Evolutionary conservation across 2,329 filamentous ascomycete species (phyloP).

Genomic region (Orbilia javanica): DNA sequence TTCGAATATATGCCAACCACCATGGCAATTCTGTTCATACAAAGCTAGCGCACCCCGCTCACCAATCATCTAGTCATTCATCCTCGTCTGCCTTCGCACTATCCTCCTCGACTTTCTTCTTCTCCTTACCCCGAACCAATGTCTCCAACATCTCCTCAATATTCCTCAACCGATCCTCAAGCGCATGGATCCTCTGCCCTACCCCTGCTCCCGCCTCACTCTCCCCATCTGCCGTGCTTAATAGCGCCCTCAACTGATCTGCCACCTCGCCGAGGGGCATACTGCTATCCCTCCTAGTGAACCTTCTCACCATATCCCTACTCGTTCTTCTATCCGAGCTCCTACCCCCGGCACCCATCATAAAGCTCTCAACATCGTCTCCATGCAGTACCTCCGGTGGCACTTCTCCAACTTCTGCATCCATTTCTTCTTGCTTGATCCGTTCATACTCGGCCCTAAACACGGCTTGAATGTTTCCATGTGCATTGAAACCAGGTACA

Average conservation of each 20-base stretch:
- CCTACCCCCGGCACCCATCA: conserved; percentile 16
- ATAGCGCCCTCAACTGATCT: conserved; percentile 42
- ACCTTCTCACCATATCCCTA: conserved; percentile 19
- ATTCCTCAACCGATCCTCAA: conserved; percentile 53
- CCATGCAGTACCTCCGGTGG: conserved; percentile 1
- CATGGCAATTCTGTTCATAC: not conserved
- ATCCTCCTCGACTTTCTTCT: conserved; percentile 32
- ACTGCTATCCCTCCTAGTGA: conserved; percentile 46
- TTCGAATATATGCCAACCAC: not conserved
- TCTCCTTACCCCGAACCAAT: conserved; percentile 32
- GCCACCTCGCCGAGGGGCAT: conserved; percentile 54
- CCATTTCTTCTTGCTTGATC: conserved; percentile 43
- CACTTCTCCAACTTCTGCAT: conserved; percentile 23
- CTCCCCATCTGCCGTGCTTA: conserved; percentile 51
- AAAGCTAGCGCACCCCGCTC: not conserved
- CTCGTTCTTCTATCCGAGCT: conserved; percentile 9
- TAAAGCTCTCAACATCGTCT: conserved; percentile 32
- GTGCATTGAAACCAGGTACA: conserved; percentile 51
- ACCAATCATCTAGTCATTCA: conserved; percentile 28
- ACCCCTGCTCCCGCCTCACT: conserved; percentile 34
- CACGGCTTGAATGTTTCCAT: conserved; percentile 52
- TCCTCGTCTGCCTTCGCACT: conserved; percentile 19
- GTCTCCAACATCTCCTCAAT: conserved; percentile 56
- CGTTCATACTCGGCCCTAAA: conserved; percentile 51
- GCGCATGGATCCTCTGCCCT: conserved; percentile 32